Conservation (phyloP, 2,329 filamentous ascomycete species). For the Dothistroma pini region DNA sequence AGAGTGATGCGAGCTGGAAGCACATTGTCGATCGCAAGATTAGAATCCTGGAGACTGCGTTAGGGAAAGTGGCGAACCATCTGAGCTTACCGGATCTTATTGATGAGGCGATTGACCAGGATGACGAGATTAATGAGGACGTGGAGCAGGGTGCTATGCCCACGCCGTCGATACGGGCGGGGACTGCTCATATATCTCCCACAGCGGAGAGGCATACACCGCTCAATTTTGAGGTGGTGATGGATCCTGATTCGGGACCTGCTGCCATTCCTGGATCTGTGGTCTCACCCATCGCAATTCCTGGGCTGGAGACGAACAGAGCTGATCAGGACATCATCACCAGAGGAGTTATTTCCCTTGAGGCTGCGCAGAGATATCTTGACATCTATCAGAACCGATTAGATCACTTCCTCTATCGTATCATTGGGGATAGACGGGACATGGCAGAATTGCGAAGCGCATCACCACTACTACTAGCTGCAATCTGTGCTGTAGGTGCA, state of each 20-base stretch:
- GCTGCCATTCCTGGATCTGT: conserved; percentile 35
- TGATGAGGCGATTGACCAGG: conserved; percentile 25
- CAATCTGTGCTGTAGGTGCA: conserved; percentile 36
- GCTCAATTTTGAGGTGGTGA: conserved; percentile 37
- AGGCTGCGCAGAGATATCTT: conserved; percentile 31
- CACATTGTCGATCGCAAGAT: conserved; percentile 38
- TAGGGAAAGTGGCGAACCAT: conserved; percentile 29
- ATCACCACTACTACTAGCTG: conserved; percentile 35
- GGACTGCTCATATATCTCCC: conserved; percentile 16
- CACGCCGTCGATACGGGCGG: conserved; percentile 6
- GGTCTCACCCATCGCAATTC: conserved; percentile 28
- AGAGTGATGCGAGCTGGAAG: conserved; percentile 43
- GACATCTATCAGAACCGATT: conserved; percentile 33
- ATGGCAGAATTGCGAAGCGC: conserved; percentile 28
- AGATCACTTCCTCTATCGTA: conserved; percentile 34
- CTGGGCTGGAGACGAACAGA: conserved; percentile 24
- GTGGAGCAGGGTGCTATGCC: conserved; percentile 16
- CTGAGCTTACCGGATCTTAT: conserved; percentile 23
- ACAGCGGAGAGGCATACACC: conserved; percentile 26
- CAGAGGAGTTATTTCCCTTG: conserved; percentile 26
- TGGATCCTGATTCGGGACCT: conserved; percentile 39
- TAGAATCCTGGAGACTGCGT: conserved; percentile 35
- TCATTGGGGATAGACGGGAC: conserved; percentile 32
- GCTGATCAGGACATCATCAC: conserved; percentile 31
- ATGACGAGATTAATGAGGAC: conserved; percentile 18